A percentile compares a stretch with the other conserved stretches of the same genome.
phyloP scores from a whole-genome alignment of 495 filamentous ascomycete genomes.

The Hypoxylon intermedium region DNA sequence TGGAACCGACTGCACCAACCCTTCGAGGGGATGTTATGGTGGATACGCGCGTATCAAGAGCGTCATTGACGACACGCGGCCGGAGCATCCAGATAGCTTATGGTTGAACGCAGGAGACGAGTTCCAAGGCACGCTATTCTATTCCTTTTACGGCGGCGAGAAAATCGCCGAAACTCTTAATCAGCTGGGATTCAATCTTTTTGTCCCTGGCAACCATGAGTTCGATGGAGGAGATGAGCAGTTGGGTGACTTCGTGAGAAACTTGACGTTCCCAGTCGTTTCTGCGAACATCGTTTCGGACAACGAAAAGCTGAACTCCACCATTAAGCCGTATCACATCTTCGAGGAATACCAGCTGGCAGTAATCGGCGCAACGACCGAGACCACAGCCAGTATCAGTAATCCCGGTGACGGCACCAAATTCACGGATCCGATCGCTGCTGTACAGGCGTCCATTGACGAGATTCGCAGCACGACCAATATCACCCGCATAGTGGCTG shows the following conservation, averaged over 20 bases:
- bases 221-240: conserved; percentile 61
- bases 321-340: conserved; percentile 64
- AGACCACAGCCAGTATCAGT: conserved; percentile 59
- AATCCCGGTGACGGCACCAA: conserved; percentile 57
- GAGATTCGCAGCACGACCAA: conserved; percentile 56
- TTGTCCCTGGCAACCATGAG: conserved; percentile 69
- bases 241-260: conserved; percentile 59
- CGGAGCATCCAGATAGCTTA: conserved; percentile 60
- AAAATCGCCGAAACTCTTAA: conserved; percentile 69
- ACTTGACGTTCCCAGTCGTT: conserved; percentile 65
- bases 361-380: conserved; percentile 64
- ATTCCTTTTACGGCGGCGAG: conserved; percentile 64
- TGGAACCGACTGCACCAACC: conserved; percentile 60
- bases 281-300: conserved; percentile 61
- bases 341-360: conserved; percentile 62
- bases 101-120: conserved; percentile 65
- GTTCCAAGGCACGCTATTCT: conserved; percentile 68
- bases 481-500: conserved; percentile 61
- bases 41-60: conserved; percentile 64
- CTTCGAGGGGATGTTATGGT: conserved; percentile 61
- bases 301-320: conserved; percentile 57
- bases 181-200: conserved; percentile 63
- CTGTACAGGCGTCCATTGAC: conserved; percentile 62
- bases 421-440: conserved; percentile 56
- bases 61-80: conserved; percentile 57